phyloP scores from a whole-genome alignment of 2,329 filamentous ascomycete genomes.

The Fonsecaea erecta region DNA sequence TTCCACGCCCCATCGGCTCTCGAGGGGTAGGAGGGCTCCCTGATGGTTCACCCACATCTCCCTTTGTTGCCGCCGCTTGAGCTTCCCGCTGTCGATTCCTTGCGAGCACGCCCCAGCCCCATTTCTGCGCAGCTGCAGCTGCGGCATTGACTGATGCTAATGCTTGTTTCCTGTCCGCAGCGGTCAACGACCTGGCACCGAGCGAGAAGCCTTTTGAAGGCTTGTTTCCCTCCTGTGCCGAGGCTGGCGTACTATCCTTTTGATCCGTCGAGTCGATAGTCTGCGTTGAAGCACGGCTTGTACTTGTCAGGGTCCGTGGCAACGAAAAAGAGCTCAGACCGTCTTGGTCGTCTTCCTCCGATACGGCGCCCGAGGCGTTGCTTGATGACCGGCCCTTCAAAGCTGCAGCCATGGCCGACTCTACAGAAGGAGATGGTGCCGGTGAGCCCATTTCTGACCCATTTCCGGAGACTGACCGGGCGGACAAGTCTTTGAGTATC shows the following conservation, averaged over 20 bases:
- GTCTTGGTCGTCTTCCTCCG: slow-evolving; percentile 39
- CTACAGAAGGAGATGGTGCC: slow-evolving; percentile 49
- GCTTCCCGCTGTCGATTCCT: slow-evolving; percentile 41
- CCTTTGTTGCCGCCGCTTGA: slow-evolving; percentile 43
- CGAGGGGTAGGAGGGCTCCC: slow-evolving; percentile 53
- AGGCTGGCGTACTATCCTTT: slow-evolving; percentile 19
- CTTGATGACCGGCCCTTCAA: slow-evolving; percentile 48
- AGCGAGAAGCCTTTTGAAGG: slow-evolving; percentile 26
- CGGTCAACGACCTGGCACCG: slow-evolving; percentile 36
- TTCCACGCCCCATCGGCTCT: slow-evolving; percentile 80
- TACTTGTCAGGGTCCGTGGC: slow-evolving; percentile 36
- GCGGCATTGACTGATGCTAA: slow-evolving; percentile 55
- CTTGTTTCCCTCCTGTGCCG: slow-evolving; percentile 21
- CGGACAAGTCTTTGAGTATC: slow-evolving; percentile 69
- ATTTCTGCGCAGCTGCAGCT: slow-evolving; percentile 64
- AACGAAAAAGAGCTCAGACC: slow-evolving; percentile 36
- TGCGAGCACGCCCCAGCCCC: slow-evolving; percentile 59
- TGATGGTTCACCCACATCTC: slow-evolving; percentile 45
- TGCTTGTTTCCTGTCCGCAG: slow-evolving; percentile 47
- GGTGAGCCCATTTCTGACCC: slow-evolving; percentile 57
- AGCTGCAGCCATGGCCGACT: slow-evolving; percentile 43
- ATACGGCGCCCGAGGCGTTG: slow-evolving; percentile 59
- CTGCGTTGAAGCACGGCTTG: slow-evolving; percentile 25
- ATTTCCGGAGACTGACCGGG: slow-evolving; percentile 57
- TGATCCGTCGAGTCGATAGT: slow-evolving; percentile 35